phyloP scores from a whole-genome alignment of 441 rosid genomes.

The Pelargonium citronellum region DNA sequence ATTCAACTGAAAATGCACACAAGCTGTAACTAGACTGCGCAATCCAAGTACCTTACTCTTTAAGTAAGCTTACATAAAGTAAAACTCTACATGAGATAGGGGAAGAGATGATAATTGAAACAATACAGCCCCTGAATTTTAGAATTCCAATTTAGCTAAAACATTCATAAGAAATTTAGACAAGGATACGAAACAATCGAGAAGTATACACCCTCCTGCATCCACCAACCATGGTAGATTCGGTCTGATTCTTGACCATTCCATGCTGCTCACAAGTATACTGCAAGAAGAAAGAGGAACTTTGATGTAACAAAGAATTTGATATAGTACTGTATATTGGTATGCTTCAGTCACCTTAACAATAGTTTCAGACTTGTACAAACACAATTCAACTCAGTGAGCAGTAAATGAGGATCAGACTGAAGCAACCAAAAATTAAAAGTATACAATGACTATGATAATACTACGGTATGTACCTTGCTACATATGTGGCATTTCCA shows the following conservation, averaged over 20 bases:
- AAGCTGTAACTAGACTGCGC: too few species aligned
- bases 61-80: neutral
- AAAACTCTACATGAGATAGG: neutral
- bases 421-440: too few species aligned
- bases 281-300: conserved; percentile 26
- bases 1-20: too few species aligned
- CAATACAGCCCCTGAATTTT: neutral
- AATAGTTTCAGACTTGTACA: too few species aligned
- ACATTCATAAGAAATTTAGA: neutral
- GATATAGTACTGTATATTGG: neutral
- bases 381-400: too few species aligned
- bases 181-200: conserved; percentile 67
- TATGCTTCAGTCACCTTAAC: too few species aligned
- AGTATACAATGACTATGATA: too few species aligned
- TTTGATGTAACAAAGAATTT: neutral
- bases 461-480: conserved; percentile 41
- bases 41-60: neutral
- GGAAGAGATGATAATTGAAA: neutral
- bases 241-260: conserved; percentile 58
- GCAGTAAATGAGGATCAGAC: too few species aligned
- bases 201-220: conserved; percentile 78
- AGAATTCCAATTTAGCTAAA: neutral
- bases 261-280: conserved; percentile 56
- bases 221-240: conserved; percentile 85
- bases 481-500: conserved; percentile 74